Percentiles rank a stretch among this genome's conserved stretches.
Evolutionary conservation across 2,329 filamentous ascomycete genomes (phyloP).

Genomic region (Graphilbum sp.): DNA sequence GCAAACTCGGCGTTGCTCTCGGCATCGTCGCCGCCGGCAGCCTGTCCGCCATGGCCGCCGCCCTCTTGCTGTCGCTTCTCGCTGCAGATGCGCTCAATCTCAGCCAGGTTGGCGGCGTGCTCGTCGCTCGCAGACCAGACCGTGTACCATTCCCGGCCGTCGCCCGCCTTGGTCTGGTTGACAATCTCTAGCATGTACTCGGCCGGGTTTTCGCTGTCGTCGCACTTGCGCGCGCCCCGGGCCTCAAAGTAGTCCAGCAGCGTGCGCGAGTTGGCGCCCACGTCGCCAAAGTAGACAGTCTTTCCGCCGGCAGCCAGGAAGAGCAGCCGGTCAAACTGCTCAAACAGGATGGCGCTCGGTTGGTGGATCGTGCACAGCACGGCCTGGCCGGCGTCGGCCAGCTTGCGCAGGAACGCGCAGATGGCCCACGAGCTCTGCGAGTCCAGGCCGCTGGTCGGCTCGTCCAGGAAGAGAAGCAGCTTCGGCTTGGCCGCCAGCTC

Average conservation of each 20-base stretch:
- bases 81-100: constrained; percentile 39
- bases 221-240: constrained; percentile 50
- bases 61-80: constrained; percentile 18
- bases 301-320: constrained; percentile 61
- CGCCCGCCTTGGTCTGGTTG: constrained; percentile 45
- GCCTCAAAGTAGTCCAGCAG: constrained; percentile 63
- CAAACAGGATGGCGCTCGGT: constrained; percentile 88
- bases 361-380: constrained; percentile 97
- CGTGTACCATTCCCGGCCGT: constrained; percentile 47
- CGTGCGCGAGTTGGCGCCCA: constrained; percentile 52
- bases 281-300: constrained; percentile 62
- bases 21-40: constrained; percentile 25
- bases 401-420: constrained; percentile 69
- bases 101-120: constrained; percentile 35
- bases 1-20: constrained; percentile 58
- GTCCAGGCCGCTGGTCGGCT: constrained; percentile 90
- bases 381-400: constrained; percentile 76
- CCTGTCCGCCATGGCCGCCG: too few species aligned
- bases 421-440: constrained; percentile 90
- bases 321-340: constrained; percentile 70
- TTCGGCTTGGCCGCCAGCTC: constrained; percentile 85
- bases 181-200: constrained; percentile 62
- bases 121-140: constrained; percentile 44
- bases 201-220: constrained; percentile 56
- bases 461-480: constrained; percentile 79